phyloP scores from a whole-genome alignment of 371 early-diverging fungal genomes.

The Rhizopus sp. region DNA sequence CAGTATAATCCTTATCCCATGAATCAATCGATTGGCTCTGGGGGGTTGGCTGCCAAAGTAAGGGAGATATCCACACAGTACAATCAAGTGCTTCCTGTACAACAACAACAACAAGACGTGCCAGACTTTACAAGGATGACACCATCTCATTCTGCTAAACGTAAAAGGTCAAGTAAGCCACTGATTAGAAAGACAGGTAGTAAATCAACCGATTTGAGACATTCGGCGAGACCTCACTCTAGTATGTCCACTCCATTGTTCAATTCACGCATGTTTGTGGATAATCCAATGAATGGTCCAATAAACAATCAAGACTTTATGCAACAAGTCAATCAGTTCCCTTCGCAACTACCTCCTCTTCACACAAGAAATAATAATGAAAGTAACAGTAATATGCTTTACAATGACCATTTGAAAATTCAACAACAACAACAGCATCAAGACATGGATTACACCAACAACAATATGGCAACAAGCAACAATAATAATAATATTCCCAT shows the following conservation, averaged over 20 bases:
- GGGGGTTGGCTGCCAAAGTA: constrained; percentile 31
- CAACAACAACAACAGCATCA: constrained; percentile 17
- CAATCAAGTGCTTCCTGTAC: constrained; percentile 8
- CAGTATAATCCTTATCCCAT: constrained; percentile 4
- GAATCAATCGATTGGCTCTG: constrained; percentile 3
- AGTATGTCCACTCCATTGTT: constrained; percentile 31
- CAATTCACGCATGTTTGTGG: constrained; percentile 2
- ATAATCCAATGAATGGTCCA: neutral
- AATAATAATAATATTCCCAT: constrained; percentile 1
- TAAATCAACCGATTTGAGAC: constrained; percentile 8
- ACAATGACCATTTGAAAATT: neutral
- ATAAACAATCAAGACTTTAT: constrained; percentile 8
- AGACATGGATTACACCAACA: neutral
- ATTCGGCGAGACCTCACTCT: constrained; percentile 13
- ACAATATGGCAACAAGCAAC: constrained; percentile 1
- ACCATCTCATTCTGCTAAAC: constrained; percentile 25
- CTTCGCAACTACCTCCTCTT: constrained; percentile 31
- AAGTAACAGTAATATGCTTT: neutral
- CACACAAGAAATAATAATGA: constrained; percentile 10
- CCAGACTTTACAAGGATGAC: constrained; percentile 23
- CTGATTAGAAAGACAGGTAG: constrained; percentile 1
- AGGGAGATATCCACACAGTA: constrained; percentile 20
- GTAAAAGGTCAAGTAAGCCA: constrained; percentile 21
- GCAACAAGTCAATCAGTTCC: constrained; percentile 8
- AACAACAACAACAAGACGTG: constrained; percentile 2